Percentiles rank a stretch among this genome's conserved stretches.
phyloP scores from a whole-genome alignment of 208 protist genomes.

The Leishmania lainsoni region DNA sequence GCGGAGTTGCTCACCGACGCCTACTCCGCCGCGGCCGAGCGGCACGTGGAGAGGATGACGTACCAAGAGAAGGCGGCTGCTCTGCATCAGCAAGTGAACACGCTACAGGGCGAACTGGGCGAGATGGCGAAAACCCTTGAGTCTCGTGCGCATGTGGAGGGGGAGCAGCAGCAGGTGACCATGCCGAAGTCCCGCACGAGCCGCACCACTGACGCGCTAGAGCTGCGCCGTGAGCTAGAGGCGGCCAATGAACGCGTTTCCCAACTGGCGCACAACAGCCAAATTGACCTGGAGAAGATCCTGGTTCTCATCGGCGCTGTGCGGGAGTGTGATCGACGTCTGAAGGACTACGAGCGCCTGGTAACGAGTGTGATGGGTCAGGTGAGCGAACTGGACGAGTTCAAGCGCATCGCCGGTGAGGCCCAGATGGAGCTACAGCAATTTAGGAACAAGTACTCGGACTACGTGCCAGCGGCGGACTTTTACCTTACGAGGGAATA shows the following conservation, averaged over 20 bases:
- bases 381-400: conserved; percentile 75
- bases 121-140: conserved; percentile 37
- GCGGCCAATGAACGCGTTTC: conserved; percentile 14
- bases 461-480: conserved; percentile 66
- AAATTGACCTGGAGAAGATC: conserved; percentile 76
- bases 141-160: conserved; percentile 26
- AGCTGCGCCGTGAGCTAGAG: conserved; percentile 43
- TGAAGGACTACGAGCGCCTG: conserved; percentile 66
- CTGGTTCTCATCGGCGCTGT: conserved; percentile 77
- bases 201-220: conserved; percentile 21
- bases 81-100: conserved; percentile 42
- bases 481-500: conserved; percentile 78
- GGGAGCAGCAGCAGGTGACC: conserved; percentile 5
- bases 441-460: conserved; percentile 68
- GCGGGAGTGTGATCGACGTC: conserved; percentile 71
- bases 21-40: conserved; percentile 26
- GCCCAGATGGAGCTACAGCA: conserved; percentile 73
- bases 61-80: conserved; percentile 26
- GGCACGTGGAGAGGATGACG: conserved; percentile 25
- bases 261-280: conserved; percentile 23
- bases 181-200: conserved; percentile 6
- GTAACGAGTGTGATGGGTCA: conserved; percentile 45
- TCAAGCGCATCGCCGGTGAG: conserved; percentile 77
- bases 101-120: conserved; percentile 42
- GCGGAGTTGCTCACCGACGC: conserved; percentile 62